phyloP scores from a whole-genome alignment of 1,284 basidiomycete genomes.

The Boletus albobrunnescens region DNA sequence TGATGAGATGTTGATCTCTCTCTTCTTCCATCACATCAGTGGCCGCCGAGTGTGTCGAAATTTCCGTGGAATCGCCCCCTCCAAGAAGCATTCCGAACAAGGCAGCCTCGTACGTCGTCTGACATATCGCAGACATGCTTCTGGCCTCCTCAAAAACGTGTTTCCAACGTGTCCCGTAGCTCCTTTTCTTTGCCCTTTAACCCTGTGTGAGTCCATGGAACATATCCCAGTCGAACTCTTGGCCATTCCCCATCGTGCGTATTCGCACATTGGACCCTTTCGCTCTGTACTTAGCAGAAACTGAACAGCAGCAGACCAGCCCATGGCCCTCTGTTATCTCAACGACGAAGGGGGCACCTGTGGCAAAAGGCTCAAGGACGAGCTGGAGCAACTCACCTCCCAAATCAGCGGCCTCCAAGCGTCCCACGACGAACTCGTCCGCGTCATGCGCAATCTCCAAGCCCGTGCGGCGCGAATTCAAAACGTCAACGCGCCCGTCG shows the following conservation, averaged over 20 bases:
- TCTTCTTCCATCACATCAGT: conserved; percentile 9
- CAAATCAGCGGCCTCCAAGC: conserved; percentile 30
- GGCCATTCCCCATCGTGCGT: conserved; percentile 22
- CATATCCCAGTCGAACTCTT: conserved; percentile 19
- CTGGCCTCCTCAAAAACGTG: conserved; percentile 25
- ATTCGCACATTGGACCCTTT: neutral
- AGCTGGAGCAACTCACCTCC: conserved; percentile 26
- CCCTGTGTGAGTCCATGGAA: conserved; percentile 18
- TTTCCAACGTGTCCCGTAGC: conserved; percentile 25
- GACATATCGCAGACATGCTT: conserved; percentile 21
- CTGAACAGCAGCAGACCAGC: conserved; percentile 6
- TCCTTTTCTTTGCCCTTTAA: conserved; percentile 28
- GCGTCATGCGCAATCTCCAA: conserved; percentile 27
- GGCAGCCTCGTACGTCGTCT: conserved; percentile 19
- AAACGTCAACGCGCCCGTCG: conserved; percentile 26
- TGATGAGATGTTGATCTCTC: conserved; percentile 1
- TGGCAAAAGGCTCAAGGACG: conserved; percentile 14
- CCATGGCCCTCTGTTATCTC: conserved; percentile 29
- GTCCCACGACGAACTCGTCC: conserved; percentile 31
- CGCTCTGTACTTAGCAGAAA: conserved; percentile 4
- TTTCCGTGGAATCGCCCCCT: conserved; percentile 19
- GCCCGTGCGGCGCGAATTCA: conserved; percentile 32
- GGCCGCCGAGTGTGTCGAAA: conserved; percentile 13
- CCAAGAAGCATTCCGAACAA: conserved; percentile 20
- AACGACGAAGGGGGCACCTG: conserved; percentile 11